Evolutionary conservation across 805 yeast genomes (phyloP), one percentile per base, ranked within the genome.

Genomic region (Komagataella pastoris): DNA sequence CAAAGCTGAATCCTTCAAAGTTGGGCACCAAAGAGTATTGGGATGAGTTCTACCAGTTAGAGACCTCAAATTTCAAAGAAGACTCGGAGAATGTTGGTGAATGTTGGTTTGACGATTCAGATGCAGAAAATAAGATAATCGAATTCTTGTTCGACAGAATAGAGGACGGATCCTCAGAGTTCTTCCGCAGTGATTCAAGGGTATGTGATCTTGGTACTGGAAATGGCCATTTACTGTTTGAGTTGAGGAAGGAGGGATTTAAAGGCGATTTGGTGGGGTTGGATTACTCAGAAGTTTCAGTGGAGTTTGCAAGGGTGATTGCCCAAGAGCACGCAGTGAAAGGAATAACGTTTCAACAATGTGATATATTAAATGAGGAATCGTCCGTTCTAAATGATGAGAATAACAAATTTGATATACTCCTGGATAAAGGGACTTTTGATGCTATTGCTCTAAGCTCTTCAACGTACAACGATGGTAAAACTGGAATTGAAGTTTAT

Each of bases 61-160:
- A 91, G 61, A 76, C 79, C 55, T 59, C 64, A 24, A 91, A 91
- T 66, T 91, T 86, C 60, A 65, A 71, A 45, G 78, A 78, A 24
- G 86, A 91, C 62, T 80, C 85, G 17, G 75, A 83, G 17, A 97
- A 93, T 63, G 82, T 89, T 0, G 99, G 99, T 1, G 98, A 93
- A 65, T 79, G 90, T 64, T 93, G 99, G 99, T 93, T 93, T 65
- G 81, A 85, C 57, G 99, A 93, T 60, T 83, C 86, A n/a, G 89
- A 85, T 60, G 98, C 99, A 0, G 98, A 91, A 61, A 74, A 73
- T 54, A 84, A 81, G 61, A 84, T 93, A 80, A 74, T 85, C n/a
- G 79, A 79, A 49, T 90, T 84, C 59, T 63, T 91, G 6, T 67
- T 73, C 17, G 79, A 79, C 3, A 75, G 81, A 56, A 47, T 76